These are phyloP conservation scores for Monilinia vaccinii-corymbosi DNA, from an alignment of 2,329 filamentous ascomycete species.

Conservation along the genomic window DNA sequence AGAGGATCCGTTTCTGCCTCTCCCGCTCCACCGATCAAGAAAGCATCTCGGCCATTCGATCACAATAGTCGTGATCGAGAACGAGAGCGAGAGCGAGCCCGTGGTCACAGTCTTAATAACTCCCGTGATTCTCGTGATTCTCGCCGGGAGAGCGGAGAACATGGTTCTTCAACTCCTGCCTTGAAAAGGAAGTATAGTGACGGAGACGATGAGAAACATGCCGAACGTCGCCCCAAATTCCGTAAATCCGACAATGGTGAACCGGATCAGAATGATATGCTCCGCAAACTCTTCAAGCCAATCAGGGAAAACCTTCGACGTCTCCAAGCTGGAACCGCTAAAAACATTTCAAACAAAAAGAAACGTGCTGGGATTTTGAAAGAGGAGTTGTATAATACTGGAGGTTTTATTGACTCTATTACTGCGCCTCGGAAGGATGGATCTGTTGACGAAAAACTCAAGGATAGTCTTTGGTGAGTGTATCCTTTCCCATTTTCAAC, in stretches of 20 bases:
- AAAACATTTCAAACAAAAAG: conserved; percentile 53
- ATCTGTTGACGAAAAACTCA: conserved; percentile 21
- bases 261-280: conserved; percentile 10
- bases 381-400: conserved; percentile 50
- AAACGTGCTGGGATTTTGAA: conserved; percentile 54
- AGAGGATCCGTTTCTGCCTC: conserved; percentile 59
- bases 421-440: conserved; percentile 8
- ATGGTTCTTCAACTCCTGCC: conserved; percentile 32
- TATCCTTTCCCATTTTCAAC: background rate
- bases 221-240: conserved; percentile 42
- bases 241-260: conserved; percentile 42
- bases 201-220: conserved; percentile 39
- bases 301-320: conserved; percentile 51
- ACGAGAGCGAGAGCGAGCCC: conserved; percentile 39
- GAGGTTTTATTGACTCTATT: conserved; percentile 47
- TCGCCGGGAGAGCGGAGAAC: conserved; percentile 17
- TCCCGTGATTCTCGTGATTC: conserved; percentile 23
- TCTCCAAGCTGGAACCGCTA: conserved; percentile 52
- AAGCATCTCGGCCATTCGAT: conserved; percentile 32
- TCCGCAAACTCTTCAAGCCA: conserved; percentile 38
- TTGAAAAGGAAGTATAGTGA: conserved; percentile 53
- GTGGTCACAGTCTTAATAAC: conserved; percentile 34
- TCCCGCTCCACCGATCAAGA: conserved; percentile 49
- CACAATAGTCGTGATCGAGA: conserved; percentile 40
- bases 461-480: conserved; percentile 27